Base-by-base conservation (phyloP, 163 green algal species). In the Chloroidium sp. region DNA sequence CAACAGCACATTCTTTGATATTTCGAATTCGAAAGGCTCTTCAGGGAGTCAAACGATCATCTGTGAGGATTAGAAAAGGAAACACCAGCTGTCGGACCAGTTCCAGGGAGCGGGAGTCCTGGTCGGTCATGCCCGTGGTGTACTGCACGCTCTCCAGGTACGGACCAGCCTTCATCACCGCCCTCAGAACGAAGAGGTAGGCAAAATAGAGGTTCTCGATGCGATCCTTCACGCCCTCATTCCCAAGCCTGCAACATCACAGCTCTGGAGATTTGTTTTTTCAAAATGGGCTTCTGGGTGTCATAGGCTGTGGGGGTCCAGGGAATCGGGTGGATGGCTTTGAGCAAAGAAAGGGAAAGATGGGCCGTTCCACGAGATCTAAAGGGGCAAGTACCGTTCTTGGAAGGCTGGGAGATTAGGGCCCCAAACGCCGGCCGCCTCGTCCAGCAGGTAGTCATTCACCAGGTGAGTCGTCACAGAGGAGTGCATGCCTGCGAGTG, bases 171-270 rank as follows among this genome's bases (percentile, higher is more conserved):
- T 93, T 92, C 75, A 88, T 83, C 62, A 88, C 84, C 13, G 89
- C 89, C 3, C 86, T 79, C 82, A 97, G 85, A 69, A 97, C 89
- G 79, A 98, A 97, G n/a, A 98, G 87, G 87, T 97, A 98, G 0
- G 95, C 88, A 85, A 98, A 98, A 89, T 98, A 97, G 62, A 98
- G 88, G 88, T 98, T 98, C 80, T 95, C 84, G 58, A 98, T 80
- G 3, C 92, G 83, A 3, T 76, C 12, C 3, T 82, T 83, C 59
- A 91, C 81, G 59, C 79, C 82, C 2, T 83, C 86, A 77, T 89
- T 91, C 78, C 89, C 93, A 61, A 95, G 87, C 75, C 91, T 77
- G 36, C 36, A 36, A 36, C 36, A 36, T 36, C 36, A 36, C 36
- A 36, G 36, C 36, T 36, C 36, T 36, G 36, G 36, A 36, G 36